Conservation (phyloP, 106 monocot species). For the Dendrobium huoshanense region DNA sequence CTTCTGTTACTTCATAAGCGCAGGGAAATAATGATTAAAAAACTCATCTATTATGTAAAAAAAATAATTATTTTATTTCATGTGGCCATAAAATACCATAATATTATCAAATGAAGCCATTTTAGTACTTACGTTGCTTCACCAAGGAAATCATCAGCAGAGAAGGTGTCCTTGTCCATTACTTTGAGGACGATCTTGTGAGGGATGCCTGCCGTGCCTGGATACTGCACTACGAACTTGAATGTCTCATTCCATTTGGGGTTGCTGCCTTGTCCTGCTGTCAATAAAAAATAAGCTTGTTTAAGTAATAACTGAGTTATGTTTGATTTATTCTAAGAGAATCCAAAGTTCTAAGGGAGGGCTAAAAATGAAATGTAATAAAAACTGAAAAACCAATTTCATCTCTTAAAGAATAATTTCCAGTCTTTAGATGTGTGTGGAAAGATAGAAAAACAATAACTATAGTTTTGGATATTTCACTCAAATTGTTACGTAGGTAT, state of each 20-base stretch:
- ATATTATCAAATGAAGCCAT: background rate
- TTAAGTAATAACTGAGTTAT: background rate
- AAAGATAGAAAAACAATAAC: background rate
- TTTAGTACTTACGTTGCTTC: constrained; percentile 52
- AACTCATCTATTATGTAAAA: background rate
- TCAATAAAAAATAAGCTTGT: background rate
- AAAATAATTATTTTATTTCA: background rate
- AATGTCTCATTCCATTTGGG: constrained; percentile 80
- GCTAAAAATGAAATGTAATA: background rate
- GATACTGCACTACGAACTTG: constrained; percentile 50
- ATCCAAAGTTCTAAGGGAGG: background rate
- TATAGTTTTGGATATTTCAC: background rate
- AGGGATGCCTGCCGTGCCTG: constrained; percentile 17
- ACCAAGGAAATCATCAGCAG: constrained; percentile 70
- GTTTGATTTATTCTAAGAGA: background rate
- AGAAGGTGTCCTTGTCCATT: constrained; percentile 81
- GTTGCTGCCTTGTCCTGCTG: constrained; percentile 57
- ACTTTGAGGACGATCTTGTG: constrained; percentile 69
- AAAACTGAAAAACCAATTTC: too few species aligned
- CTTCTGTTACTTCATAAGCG: background rate
- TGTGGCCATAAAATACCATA: background rate
- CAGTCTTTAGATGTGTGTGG: background rate
- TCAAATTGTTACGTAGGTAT: background rate
- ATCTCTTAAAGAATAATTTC: background rate
- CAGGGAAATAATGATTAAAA: background rate